phyloP scores from a whole-genome alignment of 495 filamentous ascomycete species.

The Penicillium cinerascens region DNA sequence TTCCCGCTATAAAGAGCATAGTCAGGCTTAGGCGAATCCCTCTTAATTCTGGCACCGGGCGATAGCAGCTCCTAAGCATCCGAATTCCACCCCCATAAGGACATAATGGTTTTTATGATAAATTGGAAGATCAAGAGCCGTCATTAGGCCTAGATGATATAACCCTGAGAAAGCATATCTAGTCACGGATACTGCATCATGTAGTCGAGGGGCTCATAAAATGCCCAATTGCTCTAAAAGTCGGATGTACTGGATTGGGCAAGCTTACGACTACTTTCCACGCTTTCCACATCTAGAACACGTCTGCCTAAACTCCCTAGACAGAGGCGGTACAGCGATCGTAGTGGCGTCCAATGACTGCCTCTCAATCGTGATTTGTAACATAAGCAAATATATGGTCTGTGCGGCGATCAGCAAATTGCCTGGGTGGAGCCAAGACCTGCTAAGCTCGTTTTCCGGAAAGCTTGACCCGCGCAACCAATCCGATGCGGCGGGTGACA shows the following conservation, averaged over 20 bases:
- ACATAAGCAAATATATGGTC: background rate
- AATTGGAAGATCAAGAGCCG: no score
- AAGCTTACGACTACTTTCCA: background rate
- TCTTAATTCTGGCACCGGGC: background rate
- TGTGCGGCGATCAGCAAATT: background rate
- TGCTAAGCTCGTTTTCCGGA: background rate
- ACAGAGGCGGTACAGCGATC: background rate
- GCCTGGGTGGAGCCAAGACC: background rate
- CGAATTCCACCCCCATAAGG: background rate
- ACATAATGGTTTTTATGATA: background rate
- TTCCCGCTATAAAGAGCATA: background rate
- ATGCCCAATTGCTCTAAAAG: no score
- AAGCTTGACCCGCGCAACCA: background rate
- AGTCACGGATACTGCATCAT: no score
- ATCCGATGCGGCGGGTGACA: background rate
- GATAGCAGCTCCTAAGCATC: background rate
- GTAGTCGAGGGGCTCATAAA: no score
- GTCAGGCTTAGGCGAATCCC: background rate
- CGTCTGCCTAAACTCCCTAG: background rate
- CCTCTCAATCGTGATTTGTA: background rate
- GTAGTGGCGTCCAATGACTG: background rate
- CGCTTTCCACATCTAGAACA: background rate
- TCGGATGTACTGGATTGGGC: no score
- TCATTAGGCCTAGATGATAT: no score
- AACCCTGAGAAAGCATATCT: no score